A percentile compares a stretch with the other conserved stretches of the same genome.
phyloP scores from a whole-genome alignment of 208 protist species.

The Vickermania spadyakhi region DNA sequence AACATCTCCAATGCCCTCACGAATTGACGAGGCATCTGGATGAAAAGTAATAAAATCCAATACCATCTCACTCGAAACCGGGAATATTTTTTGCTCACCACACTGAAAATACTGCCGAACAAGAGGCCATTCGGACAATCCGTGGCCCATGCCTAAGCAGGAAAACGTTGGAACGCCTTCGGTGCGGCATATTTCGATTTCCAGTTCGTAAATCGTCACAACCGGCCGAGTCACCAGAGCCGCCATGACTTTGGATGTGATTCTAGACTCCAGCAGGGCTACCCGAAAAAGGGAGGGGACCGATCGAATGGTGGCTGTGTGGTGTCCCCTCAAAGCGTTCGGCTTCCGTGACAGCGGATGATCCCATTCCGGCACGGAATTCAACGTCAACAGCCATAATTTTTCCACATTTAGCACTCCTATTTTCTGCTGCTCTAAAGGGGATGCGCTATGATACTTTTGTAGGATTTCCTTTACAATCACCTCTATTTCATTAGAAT shows the following conservation, averaged over 20 bases:
- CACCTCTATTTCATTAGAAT: too few species aligned
- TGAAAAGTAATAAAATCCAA: conserved; percentile 48
- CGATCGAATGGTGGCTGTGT: not conserved
- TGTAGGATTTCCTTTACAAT: too few species aligned
- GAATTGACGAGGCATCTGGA: conserved; percentile 17
- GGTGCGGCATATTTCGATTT: conserved; percentile 38
- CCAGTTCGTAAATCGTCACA: conserved; percentile 75
- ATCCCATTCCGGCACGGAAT: too few species aligned
- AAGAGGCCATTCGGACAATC: conserved; percentile 40
- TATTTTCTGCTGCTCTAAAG: too few species aligned
- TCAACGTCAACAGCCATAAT: too few species aligned
- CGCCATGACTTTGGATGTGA: conserved; percentile 36
- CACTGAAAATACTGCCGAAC: conserved; percentile 71
- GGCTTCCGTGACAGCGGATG: too few species aligned
- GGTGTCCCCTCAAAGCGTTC: too few species aligned
- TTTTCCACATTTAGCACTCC: too few species aligned
- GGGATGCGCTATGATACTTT: too few species aligned
- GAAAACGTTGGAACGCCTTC: conserved; percentile 42
- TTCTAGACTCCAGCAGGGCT: conserved; percentile 32
- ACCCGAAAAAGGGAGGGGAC: conserved; percentile 8
- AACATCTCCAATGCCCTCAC: conserved; percentile 46
- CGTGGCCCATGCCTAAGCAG: conserved; percentile 48
- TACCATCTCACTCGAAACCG: conserved; percentile 39
- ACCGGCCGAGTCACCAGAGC: conserved; percentile 59
- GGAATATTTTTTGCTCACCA: conserved; percentile 17